Base-by-base conservation (phyloP, 306 rosid species). In the Crotalaria pallida region DNA sequence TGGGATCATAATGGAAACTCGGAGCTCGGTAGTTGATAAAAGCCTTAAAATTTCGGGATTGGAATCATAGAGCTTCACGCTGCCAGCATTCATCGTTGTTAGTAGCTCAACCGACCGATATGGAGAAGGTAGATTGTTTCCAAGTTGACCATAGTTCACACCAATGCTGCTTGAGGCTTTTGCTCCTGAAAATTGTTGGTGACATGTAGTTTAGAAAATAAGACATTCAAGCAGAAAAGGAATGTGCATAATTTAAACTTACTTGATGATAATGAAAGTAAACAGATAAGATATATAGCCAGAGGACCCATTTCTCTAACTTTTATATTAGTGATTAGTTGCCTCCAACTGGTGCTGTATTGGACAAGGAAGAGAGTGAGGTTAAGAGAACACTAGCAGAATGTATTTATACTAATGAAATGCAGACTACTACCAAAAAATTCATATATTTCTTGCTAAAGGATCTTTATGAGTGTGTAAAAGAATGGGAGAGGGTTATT, bases 61-160 rank as follows among this genome's bases (percentile, higher is more conserved):
- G 12, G 90, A 86, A 27, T 85, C 93, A 10, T 92, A 92, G 65
- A 92, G 77, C 79, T 92, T 92, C 43, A 92, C 91, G 10, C 72
- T 36, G 3, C 85, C 76, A 0, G 79, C 85, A 24, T 86, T 82
- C 87, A 92, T 80, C 24, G 78, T 40, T 24, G 80, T 80, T 18
- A 92, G 77, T 49, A 80, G 80, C 71, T 82, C 79, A 3, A 89
- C 36, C 49, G 96, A 75, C 1, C 12, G 53, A 21, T 38, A 34
- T 52, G 87, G 87, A 47, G 96, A 78, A 0, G 96, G 98, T 19
- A 90, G 75, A 58, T 92, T 89, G 85, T 79, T 81, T 29, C 93
- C 96, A 3, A 88, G 76, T 55, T 36, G 84, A 68, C 96, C 98
- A 51, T 89, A 92, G 91, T 88, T 92, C 24, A 89, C 76, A 26